Evolutionary conservation across 306 rosid species (phyloP).

Genomic region (Comarum palustre): DNA sequence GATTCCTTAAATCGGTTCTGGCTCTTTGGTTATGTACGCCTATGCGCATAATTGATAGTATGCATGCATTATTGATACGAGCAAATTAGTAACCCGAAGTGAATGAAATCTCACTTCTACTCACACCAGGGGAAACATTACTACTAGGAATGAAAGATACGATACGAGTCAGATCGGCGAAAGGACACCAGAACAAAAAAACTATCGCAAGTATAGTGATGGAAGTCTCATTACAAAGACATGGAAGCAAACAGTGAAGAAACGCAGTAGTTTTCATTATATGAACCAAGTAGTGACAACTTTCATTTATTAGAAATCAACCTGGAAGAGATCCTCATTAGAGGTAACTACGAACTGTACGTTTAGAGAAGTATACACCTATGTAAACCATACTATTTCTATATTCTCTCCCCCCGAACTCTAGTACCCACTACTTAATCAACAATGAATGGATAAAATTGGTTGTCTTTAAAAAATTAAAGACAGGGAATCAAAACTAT

Average conservation of each 20-base stretch:
- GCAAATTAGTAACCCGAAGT: no score
- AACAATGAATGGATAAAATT: constrained; percentile 66
- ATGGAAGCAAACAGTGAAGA: neutral
- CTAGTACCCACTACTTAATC: constrained; percentile 27
- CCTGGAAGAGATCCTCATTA: constrained; percentile 13
- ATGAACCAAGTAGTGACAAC: neutral
- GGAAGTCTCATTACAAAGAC: no score
- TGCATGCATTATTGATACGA: no score
- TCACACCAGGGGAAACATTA: no score
- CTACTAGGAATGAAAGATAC: no score
- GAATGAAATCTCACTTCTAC: no score
- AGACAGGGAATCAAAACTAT: constrained; percentile 26
- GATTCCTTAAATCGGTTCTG: no score
- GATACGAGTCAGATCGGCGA: no score
- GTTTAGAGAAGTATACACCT: constrained; percentile 9
- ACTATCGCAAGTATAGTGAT: no score
- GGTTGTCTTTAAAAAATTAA: constrained; percentile 31
- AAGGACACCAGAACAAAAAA: no score
- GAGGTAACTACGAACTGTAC: constrained; percentile 18
- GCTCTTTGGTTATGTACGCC: no score
- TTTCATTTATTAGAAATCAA: neutral
- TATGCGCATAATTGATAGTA: no score
- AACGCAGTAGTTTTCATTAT: neutral
- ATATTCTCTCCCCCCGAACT: constrained; percentile 26
- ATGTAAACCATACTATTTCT: constrained; percentile 26